phyloP scores from a whole-genome alignment of 495 filamentous ascomycete species.

The Neurospora sp. region DNA sequence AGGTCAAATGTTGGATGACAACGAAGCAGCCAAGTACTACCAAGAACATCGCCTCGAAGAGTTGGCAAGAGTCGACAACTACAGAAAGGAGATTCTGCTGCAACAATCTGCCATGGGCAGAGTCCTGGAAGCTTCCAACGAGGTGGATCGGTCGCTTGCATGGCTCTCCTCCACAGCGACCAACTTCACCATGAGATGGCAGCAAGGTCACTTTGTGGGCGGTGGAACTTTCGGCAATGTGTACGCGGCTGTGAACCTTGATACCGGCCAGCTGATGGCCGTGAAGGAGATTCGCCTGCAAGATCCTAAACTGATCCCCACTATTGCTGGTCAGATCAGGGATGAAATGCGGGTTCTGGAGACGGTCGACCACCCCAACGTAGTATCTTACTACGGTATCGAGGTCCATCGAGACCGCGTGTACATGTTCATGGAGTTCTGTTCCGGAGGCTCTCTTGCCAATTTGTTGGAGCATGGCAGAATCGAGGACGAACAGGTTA shows the following conservation, averaged over 20 bases:
- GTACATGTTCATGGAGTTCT: constrained; percentile 99
- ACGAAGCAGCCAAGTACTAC: constrained; percentile 66
- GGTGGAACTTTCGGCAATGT: constrained; percentile 96
- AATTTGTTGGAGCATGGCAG: constrained; percentile 85
- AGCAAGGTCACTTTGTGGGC: constrained; percentile 93
- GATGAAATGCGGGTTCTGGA: constrained; percentile 97
- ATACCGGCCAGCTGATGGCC: constrained; percentile 92
- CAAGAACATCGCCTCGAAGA: constrained; percentile 61
- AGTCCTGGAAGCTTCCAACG: constrained; percentile 87
- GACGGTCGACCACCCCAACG: constrained; percentile 91
- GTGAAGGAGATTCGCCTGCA: constrained; percentile 97
- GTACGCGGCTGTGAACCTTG: constrained; percentile 92
- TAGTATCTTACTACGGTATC: constrained; percentile 95
- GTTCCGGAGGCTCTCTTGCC: constrained; percentile 88
- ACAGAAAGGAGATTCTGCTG: constrained; percentile 66
- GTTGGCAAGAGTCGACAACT: constrained; percentile 65
- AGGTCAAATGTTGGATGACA: constrained; percentile 69
- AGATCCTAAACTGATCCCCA: constrained; percentile 91
- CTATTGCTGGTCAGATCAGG: constrained; percentile 82
- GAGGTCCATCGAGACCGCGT: constrained; percentile 97
- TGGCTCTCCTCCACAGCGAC: constrained; percentile 88
- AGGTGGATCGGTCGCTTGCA: constrained; percentile 88
- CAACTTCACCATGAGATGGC: constrained; percentile 91
- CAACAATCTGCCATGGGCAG: constrained; percentile 82
- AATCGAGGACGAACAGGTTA: constrained; percentile 95